Evolutionary conservation across 108 stramenopile genomes (phyloP), one percentile per base, ranked within the genome.

Genomic region (Hondaea fermentalgiana): DNA sequence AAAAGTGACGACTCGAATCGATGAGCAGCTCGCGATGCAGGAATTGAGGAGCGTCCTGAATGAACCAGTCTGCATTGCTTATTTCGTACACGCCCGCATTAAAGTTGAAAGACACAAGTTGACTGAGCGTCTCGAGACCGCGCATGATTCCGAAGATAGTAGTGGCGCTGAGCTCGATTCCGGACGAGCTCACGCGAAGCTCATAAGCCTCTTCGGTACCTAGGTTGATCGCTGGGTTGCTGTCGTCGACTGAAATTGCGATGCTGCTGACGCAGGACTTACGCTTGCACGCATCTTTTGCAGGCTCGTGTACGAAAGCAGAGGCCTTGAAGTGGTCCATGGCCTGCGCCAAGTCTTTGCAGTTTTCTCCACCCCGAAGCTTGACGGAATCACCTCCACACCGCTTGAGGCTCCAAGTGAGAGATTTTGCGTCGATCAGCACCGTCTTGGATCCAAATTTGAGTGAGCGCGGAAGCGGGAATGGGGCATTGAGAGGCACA

Each of bases 141-240:
- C 89, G 92, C 14, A 94, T 21, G 23, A 90, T 91, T 28, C 96
- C 96, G 72, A 91, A 95, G 44, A 94, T 92, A 17, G 95, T 72
- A 47, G 5, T 16, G 0, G 72, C 55, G 5, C 17, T 12, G 72
- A 57, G 45, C 5, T 5, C 87, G 16, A 17, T 21, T 51, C 57
- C 87, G 23, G n/a, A 5, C 5, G 89, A 72, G 60, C 87, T 49
- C 2, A 55, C 44, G 21, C 93, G 93, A 57, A 97, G 91, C 43
- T 95, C 95, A 60, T 97, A 96, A 28, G 95, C 95, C 72, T 97
- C 96, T 72, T 97, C 96, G 47, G 95, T 93, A 42, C 93, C 90
- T 28, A 96, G 60, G 5, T 57, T 57, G 2, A 88, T n/a, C 5
- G 35, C 53, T n/a, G 16, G 28, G 21, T 5, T 28, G 87, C 5